Base-by-base conservation (phyloP, 2,329 filamentous ascomycete species). In the Trematosphaeria pertusa region DNA sequence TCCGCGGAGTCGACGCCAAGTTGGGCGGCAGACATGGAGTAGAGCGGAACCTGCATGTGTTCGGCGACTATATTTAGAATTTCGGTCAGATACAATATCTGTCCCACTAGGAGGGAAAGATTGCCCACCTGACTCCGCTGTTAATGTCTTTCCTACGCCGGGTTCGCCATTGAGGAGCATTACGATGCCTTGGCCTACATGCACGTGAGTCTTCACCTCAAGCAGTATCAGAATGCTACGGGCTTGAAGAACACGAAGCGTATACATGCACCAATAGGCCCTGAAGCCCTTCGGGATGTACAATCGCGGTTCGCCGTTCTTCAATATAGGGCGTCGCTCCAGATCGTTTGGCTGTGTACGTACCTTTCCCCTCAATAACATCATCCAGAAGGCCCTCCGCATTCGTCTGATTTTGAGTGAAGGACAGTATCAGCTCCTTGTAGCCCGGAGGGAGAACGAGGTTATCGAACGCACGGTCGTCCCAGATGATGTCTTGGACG, bases 351-450 rank as follows among this genome's bases (percentile, higher is more conserved):
- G 8, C 24, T 8, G 24, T 28, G 7, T 28, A 7, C 24, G 5
- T 52, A 42, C 69, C 67, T 45, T 70, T 69, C 1, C 66, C 67
- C 42, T 64, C 54, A 22, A 70, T 59, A 5, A 70, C 48, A 47
- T 71, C 67, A 35, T 67, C 64, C 28, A 69, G 51, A 8, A 43
- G 12, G 6, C 48, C 46, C 21, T 48, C 50, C 17, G 49, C 51
- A 12, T 37, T 19, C 24, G 58, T 45, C 28, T 67, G 61, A 32
- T 48, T 62, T 31, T 59, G 48, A 5, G 62, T 61, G 20, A 67
- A 61, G 1, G 64, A 59, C 15, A 59, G 46, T 15, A 69, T 60
- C 17, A 67, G 52, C 20, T 63, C 53, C 37, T 67, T 67, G 36
- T 65, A 59, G 7, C 57, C 57, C 14, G 54, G 37, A 8, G 61